Evolutionary conservation across 768 basidiomycete genomes (phyloP), one percentile per base, ranked within the genome.

Genomic region (Pleurotus platypus): DNA sequence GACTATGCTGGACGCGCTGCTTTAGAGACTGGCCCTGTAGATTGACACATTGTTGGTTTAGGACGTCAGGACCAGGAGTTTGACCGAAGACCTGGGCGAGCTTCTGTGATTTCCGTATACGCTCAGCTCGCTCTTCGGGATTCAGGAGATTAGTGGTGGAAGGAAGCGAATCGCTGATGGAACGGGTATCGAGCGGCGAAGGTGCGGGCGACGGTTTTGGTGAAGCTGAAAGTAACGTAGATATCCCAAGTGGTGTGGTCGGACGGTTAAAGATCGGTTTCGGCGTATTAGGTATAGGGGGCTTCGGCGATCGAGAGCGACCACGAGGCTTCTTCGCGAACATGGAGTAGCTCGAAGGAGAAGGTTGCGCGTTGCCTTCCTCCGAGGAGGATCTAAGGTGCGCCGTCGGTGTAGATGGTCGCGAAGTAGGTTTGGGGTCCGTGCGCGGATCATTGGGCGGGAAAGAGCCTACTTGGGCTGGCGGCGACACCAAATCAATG

Each of bases 61-160:
- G 62, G 5, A 68, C 71, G 8, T 80, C 79, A 3, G 75, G 72
- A 4, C 73, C 77, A 2, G 87, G 89, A 2, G 78, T 82, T 68
- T 83, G 78, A 42, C 91, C 91, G 55, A 93, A 86, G n/a, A 93
- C 72, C 60, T 86, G 85, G n/a, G 87, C 78, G 48, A 93, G 80
- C 69, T 94, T 94, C 63, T 87, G 84, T 50, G 85, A 82, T 62
- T 86, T 87, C 55, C 83, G 77, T 30, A 93, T 75, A 57, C 87
- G 83, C 49, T 89, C 89, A 0, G 86, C 81, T 27, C 91, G 89
- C 61, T 88, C 84, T 9, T 78, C 75, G 15, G 83, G 72, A 60
- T 76, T 75, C 47, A 91, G 83, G 60, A 78, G 70, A 69, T 92
- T 92, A 4, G 84, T 85, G 2, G 87, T 88, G 1, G 84, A 82